Conservation (phyloP, 306 rosid species). For the Purshia tridentata region DNA sequence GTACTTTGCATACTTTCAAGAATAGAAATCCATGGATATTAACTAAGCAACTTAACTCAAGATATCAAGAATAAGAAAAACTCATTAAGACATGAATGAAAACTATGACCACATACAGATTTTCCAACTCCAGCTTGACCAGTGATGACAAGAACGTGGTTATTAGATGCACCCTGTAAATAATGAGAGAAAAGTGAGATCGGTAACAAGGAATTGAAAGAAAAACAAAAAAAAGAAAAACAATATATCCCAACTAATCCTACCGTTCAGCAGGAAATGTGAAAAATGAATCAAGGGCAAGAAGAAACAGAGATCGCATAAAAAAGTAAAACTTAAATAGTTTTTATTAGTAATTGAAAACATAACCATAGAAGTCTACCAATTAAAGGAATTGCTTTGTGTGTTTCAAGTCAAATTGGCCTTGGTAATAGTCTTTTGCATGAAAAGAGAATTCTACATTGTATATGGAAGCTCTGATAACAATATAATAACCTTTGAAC, state of each 20-base stretch:
- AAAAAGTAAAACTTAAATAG: neutral
- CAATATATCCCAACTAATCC: neutral
- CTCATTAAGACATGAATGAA: slow-evolving; percentile 20
- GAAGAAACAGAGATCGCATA: neutral
- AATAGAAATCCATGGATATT: neutral
- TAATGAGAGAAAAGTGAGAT: slow-evolving; percentile 17
- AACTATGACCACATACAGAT: slow-evolving; percentile 57
- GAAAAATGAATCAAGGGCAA: neutral
- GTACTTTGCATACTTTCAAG: neutral
- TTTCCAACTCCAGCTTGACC: slow-evolving; percentile 95
- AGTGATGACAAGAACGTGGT: slow-evolving; percentile 64
- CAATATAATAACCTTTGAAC: slow-evolving; percentile 55
- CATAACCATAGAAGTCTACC: neutral
- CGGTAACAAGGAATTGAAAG: neutral
- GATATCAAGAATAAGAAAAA: neutral
- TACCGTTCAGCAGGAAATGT: neutral
- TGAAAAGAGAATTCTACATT: neutral
- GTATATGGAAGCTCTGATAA: neutral
- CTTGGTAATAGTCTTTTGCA: neutral
- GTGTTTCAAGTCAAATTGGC: neutral
- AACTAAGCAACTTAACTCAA: neutral
- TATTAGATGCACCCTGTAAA: slow-evolving; percentile 47
- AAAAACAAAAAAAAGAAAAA: neutral
- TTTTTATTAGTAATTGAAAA: neutral
- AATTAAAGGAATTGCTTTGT: neutral